Evolutionary conservation across 345 rosid genomes (phyloP), one percentile per base, ranked within the genome.

Genomic region (Rhizophora mangle): DNA sequence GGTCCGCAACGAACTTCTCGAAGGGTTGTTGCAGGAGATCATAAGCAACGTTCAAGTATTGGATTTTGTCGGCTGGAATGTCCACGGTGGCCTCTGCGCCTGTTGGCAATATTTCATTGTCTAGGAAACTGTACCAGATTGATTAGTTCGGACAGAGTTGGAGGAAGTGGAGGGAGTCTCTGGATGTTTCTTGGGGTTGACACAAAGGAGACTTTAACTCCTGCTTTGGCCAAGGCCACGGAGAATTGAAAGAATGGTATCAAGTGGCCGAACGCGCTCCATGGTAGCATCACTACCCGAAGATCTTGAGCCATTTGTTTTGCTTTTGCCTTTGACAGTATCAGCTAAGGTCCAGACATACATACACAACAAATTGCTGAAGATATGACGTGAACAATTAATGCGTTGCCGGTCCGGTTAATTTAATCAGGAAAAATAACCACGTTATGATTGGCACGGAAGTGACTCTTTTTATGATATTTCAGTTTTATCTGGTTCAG

Each of bases 21-120:
- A 79, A 29, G 4, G 87, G 79, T 3, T 58, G 53, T 24, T 66
- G 43, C 8, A 81, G 75, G 22, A 64, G 74, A 68, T 79, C 84
- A 22, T 69, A 79, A 0, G 82, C 80, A 9, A 64, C 11, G 36
- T 77, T 77, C 27, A 82, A 59, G 68, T 61, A 26, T 10, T 51
- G 78, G 0, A 76, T 57, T 34, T 76, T 60, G 6, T 66, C 72
- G 8, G 30, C 24, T 1, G 80, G 77, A 54, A 83, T 4, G 52
- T 83, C 87, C 11, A 74, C 68, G 0, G 83, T 83, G 46, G 87
- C 81, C 68, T 83, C 83, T 13, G 71, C 73, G 0, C 68, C 78
- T 22, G 72, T 29, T 0, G 81, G 81, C 46, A 79, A 18, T 19
- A 27, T n/a, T 16, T 61, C 29, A 0, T 34, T 8, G 5, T 46